Evolutionary conservation across 2,329 filamentous ascomycete genomes (phyloP), one percentile per base, ranked within the genome.

Genomic region (Fusarium miscanthi): DNA sequence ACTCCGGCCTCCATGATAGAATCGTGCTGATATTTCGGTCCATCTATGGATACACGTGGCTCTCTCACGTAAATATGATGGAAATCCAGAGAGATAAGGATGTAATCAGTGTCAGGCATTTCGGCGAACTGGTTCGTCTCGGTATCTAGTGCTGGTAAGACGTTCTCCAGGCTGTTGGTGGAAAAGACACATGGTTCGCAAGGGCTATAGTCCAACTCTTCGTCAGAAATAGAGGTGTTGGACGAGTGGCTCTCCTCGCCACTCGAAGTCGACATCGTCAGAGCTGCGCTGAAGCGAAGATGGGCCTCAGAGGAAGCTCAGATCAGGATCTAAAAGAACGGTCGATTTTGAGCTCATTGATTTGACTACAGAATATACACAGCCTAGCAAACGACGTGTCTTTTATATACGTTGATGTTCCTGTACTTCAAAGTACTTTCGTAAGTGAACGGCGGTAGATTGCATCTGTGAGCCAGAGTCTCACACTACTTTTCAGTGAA

Each of bases 1-100:
- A 72, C 27, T 2, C 68, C 68, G 10, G 51, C 57, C 16, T 72
- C 72, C 2, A 66, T 58, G 16, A 72, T n/a, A 16, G 71, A 60
- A 11, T 63, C 38, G 9, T 51, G 54, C 12, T 54, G 37, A 37
- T 60, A 57, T 25, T 58, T 14, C 5, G n/a, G 37, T 4, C 54
- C 66, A 9, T 67, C 37, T 8, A 54, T 17, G 6, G 48, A 54
- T 30, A 9, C 31, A 1, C 56, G 51, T 12, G 49, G 11, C 23
- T 70, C 63, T 21, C n/a, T 31, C 40, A 45, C 45, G 23, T 65
- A 72, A 1, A 25, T 21, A 35, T 67, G 52, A 31, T 65, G 42
- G 42, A 73, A 68, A 23, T 58, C 27, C 9, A 73, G 21, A 6
- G 72, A 45, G 13, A 73, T 43, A 8, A 74, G 27, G 13, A 70